Percentiles rank a stretch among this genome's conserved stretches.
These are phyloP conservation scores for Crithidia mellificae DNA, from an alignment of 208 protist species.

Conservation along the genomic window DNA sequence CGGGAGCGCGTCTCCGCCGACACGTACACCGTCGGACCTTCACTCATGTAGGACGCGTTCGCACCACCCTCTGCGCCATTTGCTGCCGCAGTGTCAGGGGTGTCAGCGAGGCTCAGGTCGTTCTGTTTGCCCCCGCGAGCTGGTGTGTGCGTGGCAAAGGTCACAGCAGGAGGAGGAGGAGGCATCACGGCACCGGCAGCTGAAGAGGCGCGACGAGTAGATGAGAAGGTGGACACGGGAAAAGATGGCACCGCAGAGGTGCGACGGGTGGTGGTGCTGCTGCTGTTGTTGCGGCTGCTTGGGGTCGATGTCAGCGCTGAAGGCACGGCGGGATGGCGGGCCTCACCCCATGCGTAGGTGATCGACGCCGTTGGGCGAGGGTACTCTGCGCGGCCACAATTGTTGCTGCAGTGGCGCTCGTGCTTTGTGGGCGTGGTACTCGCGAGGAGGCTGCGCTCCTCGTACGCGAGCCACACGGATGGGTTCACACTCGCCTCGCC, in stretches of 20 bases:
- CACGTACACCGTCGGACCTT: neutral
- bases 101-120: too few species aligned
- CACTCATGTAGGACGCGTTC: slow-evolving; percentile 16
- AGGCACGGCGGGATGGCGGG: neutral
- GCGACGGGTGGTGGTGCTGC: neutral
- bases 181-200: too few species aligned
- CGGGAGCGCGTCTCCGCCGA: neutral
- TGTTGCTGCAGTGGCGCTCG: neutral
- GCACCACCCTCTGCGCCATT: neutral
- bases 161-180: neutral
- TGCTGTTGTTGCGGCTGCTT: too few species aligned
- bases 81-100: too few species aligned
- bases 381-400: neutral
- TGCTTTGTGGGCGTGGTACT: neutral
- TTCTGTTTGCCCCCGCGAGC: neutral
- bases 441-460: slow-evolving; percentile 22
- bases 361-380: neutral
- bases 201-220: too few species aligned
- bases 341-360: neutral
- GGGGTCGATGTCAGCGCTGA: too few species aligned
- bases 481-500: slow-evolving; percentile 8
- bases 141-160: neutral
- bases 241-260: neutral
- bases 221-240: neutral
- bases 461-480: slow-evolving; percentile 28